phyloP scores from a whole-genome alignment of 2,329 filamentous ascomycete genomes.

The Colletotrichum melonis region DNA sequence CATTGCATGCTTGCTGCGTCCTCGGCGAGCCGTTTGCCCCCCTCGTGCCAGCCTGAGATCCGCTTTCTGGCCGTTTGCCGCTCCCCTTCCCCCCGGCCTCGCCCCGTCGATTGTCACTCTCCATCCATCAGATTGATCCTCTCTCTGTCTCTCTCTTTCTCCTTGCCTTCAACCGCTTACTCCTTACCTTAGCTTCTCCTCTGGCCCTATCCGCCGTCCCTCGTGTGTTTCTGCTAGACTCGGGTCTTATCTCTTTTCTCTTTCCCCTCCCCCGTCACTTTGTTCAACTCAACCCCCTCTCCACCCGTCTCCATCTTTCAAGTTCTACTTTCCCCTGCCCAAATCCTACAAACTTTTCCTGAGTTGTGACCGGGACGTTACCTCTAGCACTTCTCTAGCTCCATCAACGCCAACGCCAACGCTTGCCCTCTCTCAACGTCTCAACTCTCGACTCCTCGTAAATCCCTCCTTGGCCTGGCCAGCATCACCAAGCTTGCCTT shows the following conservation, averaged over 20 bases:
- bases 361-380: constrained; percentile 27
- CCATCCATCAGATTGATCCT: neutral
- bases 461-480: neutral
- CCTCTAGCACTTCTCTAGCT: constrained; percentile 4
- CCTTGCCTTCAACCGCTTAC: neutral
- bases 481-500: constrained; percentile 16
- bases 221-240: constrained; percentile 1
- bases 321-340: constrained; percentile 7
- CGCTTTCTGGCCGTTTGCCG: constrained; percentile 9
- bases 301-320: constrained; percentile 24
- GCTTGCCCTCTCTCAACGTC: neutral
- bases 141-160: neutral
- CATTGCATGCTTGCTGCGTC: constrained; percentile 13
- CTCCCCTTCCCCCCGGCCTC: neutral
- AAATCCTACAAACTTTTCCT: constrained; percentile 15
- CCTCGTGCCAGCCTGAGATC: neutral
- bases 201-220: neutral
- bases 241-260: constrained; percentile 34
- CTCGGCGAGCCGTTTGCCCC: constrained; percentile 4
- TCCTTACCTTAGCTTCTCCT: neutral
- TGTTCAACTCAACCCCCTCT: constrained; percentile 18
- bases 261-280: constrained; percentile 20
- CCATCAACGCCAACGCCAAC: neutral
- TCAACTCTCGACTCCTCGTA: neutral
- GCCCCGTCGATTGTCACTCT: constrained; percentile 5